Percentiles rank a stretch among this genome's conserved stretches.
Conservation (phyloP, 805 yeast genomes). For the Yamadazyma endophytica region DNA sequence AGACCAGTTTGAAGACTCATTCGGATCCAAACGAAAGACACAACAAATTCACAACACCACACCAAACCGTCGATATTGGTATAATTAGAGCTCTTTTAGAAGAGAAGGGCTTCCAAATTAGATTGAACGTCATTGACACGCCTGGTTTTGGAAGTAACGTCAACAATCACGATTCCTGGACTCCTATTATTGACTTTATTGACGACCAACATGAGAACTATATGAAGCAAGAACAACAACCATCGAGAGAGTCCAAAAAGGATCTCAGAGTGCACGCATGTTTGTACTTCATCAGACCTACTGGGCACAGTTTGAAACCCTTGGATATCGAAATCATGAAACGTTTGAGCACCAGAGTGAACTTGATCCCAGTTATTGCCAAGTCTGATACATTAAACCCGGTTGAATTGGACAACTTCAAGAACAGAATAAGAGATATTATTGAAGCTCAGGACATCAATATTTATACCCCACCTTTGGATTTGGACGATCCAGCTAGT, state of each 20-base stretch:
- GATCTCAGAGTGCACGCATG: conserved; percentile 91
- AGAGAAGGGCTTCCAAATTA: conserved; percentile 75
- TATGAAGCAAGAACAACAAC: conserved; percentile 94
- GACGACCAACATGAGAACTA: conserved; percentile 87
- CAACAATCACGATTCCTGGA: conserved; percentile 82
- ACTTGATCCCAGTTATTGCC: conserved; percentile 85
- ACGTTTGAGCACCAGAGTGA: conserved; percentile 72
- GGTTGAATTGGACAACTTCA: conserved; percentile 63
- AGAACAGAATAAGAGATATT: conserved; percentile 72
- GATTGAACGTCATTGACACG: conserved; percentile 81
- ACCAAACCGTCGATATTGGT: conserved; percentile 73
- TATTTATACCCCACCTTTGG: conserved; percentile 81
- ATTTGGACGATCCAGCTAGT: conserved; percentile 67
- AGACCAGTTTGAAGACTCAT: conserved; percentile 61
- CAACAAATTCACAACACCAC: conserved; percentile 50
- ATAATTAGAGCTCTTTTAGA: conserved; percentile 75
- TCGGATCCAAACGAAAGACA: conserved; percentile 52
- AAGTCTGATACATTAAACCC: conserved; percentile 83
- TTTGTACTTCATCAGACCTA: conserved; percentile 85
- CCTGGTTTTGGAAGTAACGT: conserved; percentile 94
- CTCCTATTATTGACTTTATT: conserved; percentile 79
- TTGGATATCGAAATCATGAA: conserved; percentile 88
- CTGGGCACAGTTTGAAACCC: conserved; percentile 84
- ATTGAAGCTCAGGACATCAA: conserved; percentile 81
- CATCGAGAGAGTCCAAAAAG: conserved; percentile 57